Conservation (phyloP, 2,329 filamentous ascomycete species). For the Colletotrichum plurivorum region DNA sequence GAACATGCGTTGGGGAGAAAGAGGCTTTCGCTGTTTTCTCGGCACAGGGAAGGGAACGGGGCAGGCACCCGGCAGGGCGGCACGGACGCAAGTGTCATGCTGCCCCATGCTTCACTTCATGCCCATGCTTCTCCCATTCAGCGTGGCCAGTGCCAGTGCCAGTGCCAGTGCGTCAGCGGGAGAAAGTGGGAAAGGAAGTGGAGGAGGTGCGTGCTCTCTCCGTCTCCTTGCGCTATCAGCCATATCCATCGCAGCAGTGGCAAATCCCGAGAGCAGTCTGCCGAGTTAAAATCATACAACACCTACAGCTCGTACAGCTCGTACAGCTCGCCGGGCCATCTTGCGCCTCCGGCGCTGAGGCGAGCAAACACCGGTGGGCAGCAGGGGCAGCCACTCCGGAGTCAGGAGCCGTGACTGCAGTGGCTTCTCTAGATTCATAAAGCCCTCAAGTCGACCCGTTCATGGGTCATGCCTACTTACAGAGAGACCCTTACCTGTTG, state of each 20-base stretch:
- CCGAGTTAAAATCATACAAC: constrained; percentile 23
- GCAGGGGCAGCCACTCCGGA: background rate
- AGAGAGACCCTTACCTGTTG: background rate
- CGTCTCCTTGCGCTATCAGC: no score
- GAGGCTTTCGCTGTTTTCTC: background rate
- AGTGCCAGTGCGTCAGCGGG: constrained; percentile 2
- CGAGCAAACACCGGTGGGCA: background rate
- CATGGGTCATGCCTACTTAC: constrained; percentile 24
- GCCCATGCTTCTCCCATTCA: background rate
- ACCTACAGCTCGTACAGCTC: constrained; percentile 6
- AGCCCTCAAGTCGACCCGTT: no score
- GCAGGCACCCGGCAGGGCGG: background rate
- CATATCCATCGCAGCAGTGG: background rate
- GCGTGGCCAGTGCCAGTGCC: background rate
- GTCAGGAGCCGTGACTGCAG: background rate
- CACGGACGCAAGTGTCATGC: constrained; percentile 9
- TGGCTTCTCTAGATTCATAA: background rate
- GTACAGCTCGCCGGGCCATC: constrained; percentile 1
- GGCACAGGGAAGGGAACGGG: background rate
- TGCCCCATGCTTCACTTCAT: constrained; percentile 19
- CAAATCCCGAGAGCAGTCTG: constrained; percentile 3
- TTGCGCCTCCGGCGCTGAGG: background rate
- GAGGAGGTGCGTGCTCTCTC: no score
- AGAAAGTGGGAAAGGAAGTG: no score
- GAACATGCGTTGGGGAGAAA: background rate